Conservation (phyloP, 2,329 filamentous ascomycete species). For the Coniochaeta prunicola region DNA sequence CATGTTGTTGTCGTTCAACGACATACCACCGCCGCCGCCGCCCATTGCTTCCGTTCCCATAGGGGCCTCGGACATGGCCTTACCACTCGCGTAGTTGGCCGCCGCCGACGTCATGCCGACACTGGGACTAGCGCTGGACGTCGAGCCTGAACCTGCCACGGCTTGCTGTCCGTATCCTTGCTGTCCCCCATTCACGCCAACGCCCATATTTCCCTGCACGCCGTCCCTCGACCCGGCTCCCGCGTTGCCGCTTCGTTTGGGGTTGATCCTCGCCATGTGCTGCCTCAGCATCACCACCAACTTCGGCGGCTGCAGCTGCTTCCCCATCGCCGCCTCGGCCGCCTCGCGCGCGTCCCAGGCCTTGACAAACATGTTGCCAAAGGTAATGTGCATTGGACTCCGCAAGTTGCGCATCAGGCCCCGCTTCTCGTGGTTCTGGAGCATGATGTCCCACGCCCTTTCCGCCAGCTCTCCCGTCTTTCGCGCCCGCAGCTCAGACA, state of each 20-base stretch:
- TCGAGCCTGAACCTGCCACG: not conserved
- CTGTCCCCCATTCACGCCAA: not conserved
- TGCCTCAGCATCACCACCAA: conserved; percentile 43
- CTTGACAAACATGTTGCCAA: conserved; percentile 51
- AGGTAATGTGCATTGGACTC: conserved; percentile 50
- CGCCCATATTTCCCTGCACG: not conserved
- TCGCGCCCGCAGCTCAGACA: conserved; percentile 46
- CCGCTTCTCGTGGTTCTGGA: conserved; percentile 45
- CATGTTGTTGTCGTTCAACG: conserved; percentile 3
- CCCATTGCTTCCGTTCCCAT: not conserved
- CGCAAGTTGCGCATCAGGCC: conserved; percentile 40
- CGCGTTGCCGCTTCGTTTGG: not conserved
- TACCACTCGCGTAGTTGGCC: not conserved
- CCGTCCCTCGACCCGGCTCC: not conserved
- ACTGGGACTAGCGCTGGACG: not conserved
- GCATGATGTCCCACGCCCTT: conserved; percentile 50
- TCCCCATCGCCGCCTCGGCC: conserved; percentile 36
- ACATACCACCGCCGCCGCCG: not conserved
- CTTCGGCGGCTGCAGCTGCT: conserved; percentile 31
- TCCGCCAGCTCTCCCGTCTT: conserved; percentile 49
- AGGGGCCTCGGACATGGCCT: not conserved
- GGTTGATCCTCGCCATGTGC: conserved; percentile 6
- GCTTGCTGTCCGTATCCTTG: not conserved
- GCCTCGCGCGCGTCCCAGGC: conserved; percentile 53
- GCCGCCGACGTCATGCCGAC: not conserved